Evolutionary conservation across 352 stramenopile genomes (phyloP).

Genomic region (Chrysophaeum taylorii): DNA sequence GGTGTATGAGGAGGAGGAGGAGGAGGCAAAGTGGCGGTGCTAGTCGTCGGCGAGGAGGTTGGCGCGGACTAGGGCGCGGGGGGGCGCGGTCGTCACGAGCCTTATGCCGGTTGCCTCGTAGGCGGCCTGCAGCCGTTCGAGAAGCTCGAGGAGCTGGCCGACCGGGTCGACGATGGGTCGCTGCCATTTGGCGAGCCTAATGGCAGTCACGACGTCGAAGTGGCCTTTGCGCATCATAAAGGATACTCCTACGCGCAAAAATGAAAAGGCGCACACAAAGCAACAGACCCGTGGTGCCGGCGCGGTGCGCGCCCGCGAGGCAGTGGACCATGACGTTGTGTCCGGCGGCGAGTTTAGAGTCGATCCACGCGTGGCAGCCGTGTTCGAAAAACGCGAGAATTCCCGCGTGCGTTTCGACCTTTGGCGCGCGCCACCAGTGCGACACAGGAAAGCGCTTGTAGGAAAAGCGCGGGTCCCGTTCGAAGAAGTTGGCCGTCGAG

Average conservation of each 20-base stretch:
- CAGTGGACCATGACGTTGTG: constrained; percentile 34
- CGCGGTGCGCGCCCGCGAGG: constrained; percentile 35
- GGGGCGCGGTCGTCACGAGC: no score
- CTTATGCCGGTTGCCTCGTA: constrained; percentile 3
- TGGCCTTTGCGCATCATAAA: not conserved
- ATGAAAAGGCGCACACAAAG: not conserved
- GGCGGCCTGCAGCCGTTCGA: constrained; percentile 16
- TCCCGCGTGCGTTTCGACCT: not conserved
- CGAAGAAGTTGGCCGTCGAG: constrained; percentile 3
- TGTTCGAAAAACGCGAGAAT: constrained; percentile 15
- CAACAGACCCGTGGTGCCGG: constrained; percentile 34
- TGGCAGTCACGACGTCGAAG: not conserved
- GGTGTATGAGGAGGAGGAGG: no score
- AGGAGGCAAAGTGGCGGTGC: no score
- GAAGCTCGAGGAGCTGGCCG: constrained; percentile 23
- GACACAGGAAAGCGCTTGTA: constrained; percentile 17
- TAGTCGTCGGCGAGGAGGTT: no score
- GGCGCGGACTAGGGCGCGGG: no score
- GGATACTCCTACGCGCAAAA: not conserved
- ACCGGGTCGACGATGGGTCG: constrained; percentile 34
- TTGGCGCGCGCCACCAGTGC: not conserved
- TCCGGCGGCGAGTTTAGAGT: not conserved
- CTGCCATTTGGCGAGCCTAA: constrained; percentile 19
- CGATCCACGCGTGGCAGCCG: constrained; percentile 16
- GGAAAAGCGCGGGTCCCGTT: constrained; percentile 13